Evolutionary conservation across 139 green algal genomes (phyloP).

Genomic region (Auxenochlorella pyrenoidosa): DNA sequence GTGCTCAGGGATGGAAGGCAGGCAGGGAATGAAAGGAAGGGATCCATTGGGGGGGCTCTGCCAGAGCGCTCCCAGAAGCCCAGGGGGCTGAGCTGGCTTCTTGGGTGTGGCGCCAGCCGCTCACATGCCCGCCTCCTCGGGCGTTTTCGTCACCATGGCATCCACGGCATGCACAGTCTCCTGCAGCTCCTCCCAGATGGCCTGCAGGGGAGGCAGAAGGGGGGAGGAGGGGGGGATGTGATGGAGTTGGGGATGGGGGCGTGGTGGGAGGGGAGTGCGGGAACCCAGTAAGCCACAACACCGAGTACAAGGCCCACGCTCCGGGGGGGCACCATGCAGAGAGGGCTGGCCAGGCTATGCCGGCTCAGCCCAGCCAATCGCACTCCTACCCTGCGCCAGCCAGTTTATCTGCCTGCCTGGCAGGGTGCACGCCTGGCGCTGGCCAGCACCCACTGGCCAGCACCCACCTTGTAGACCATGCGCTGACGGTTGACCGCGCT

Average conservation of each 20-base stretch:
- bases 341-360: too few species aligned
- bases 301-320: too few species aligned
- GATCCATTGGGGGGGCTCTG: too few species aligned
- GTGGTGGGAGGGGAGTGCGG: too few species aligned
- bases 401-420: too few species aligned
- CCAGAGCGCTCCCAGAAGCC: too few species aligned
- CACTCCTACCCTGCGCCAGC: too few species aligned
- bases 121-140: slow-evolving; percentile 41
- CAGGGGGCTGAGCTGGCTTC: too few species aligned
- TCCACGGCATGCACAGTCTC: slow-evolving; percentile 72
- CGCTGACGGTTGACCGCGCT: slow-evolving; percentile 77
- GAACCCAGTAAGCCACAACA: too few species aligned
- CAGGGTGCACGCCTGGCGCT: neutral
- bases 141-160: slow-evolving; percentile 55
- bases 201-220: slow-evolving; percentile 2
- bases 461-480: slow-evolving; percentile 87
- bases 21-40: neutral
- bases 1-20: neutral
- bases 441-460: neutral
- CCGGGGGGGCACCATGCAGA: too few species aligned
- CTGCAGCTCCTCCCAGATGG: slow-evolving; percentile 67
- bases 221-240: too few species aligned
- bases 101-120: neutral
- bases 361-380: too few species aligned
- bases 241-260: neutral